Conservation (phyloP, 345 rosid genomes). For the Pelargonium nanum region DNA sequence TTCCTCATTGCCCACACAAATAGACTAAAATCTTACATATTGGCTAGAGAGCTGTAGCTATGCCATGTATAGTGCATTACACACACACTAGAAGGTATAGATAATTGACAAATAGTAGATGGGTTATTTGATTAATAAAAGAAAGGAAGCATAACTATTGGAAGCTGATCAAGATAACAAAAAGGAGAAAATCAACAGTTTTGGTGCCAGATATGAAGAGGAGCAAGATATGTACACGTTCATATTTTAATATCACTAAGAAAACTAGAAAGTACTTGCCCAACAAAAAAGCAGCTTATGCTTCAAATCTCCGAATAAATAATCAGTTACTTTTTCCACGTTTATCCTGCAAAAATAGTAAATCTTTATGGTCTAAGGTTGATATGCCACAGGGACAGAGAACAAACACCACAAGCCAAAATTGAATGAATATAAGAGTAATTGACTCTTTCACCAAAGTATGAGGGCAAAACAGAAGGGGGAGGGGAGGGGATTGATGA, state of each 20-base stretch:
- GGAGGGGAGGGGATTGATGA: background rate
- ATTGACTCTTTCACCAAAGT: background rate
- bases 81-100: too few species aligned
- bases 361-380: background rate
- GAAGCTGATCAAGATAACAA: too few species aligned
- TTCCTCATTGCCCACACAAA: too few species aligned
- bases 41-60: too few species aligned
- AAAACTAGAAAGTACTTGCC: constrained; percentile 29
- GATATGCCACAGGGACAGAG: background rate
- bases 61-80: too few species aligned
- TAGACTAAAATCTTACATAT: too few species aligned
- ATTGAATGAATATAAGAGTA: background rate
- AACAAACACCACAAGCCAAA: background rate
- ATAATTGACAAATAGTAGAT: too few species aligned
- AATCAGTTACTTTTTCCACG: constrained; percentile 43
- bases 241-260: background rate
- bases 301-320: constrained; percentile 70
- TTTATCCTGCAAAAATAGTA: constrained; percentile 38
- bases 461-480: background rate
- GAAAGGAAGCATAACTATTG: too few species aligned
- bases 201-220: background rate
- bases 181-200: background rate
- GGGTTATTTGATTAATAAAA: too few species aligned
- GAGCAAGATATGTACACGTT: background rate
- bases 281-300: constrained; percentile 65